Evolutionary conservation across 2,329 filamentous ascomycete genomes (phyloP).

Genomic region (Didymella arachidicola): DNA sequence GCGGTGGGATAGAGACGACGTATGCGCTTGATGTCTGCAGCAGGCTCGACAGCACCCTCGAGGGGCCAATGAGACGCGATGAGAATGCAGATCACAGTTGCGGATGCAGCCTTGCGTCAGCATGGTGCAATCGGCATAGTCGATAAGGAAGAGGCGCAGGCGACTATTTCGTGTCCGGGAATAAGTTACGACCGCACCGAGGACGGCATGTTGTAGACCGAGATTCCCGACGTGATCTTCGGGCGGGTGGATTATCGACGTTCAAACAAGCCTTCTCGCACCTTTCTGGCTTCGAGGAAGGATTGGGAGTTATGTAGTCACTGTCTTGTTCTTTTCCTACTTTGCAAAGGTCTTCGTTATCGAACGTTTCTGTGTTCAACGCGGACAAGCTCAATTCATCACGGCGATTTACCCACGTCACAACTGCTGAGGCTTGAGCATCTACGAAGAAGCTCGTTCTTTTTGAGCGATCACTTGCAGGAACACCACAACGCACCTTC

Average conservation of each 20-base stretch:
- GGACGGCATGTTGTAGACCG: conserved; percentile 6
- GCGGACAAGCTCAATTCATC: too few species aligned
- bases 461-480: too few species aligned
- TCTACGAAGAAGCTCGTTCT: too few species aligned
- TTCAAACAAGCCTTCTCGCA: not conserved
- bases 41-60: not conserved
- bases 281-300: not conserved
- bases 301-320: not conserved
- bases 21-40: not conserved
- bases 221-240: not conserved
- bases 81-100: too few species aligned
- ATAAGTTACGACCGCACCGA: conserved; percentile 10
- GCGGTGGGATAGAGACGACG: not conserved
- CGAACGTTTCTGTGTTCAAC: not conserved
- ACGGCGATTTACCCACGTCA: too few species aligned
- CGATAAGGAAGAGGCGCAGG: conserved; percentile 5
- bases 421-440: too few species aligned
- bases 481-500: too few species aligned
- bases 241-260: not conserved
- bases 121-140: not conserved
- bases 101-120: not conserved
- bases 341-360: too few species aligned
- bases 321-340: not conserved
- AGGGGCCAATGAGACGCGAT: not conserved
- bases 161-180: conserved; percentile 3